These are phyloP conservation scores for Luffa acutangula DNA, from an alignment of 306 rosid genomes.

Conservation along the genomic window DNA sequence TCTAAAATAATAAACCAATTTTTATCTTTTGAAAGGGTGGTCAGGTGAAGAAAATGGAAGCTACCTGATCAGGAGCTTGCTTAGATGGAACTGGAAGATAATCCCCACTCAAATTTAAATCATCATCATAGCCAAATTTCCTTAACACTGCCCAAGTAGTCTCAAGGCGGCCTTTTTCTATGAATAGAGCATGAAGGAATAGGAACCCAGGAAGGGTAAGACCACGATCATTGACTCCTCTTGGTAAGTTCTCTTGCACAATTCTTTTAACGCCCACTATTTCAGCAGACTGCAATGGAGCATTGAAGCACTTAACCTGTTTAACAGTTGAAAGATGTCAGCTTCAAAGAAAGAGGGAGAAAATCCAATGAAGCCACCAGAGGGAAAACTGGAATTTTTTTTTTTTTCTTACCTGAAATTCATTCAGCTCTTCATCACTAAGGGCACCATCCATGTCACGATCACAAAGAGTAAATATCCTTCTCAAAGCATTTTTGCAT, in stretches of 20 bases:
- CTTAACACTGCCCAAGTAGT: slow-evolving; percentile 85
- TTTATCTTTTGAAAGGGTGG: background rate
- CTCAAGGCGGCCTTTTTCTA: slow-evolving; percentile 67
- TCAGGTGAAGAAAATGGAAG: background rate
- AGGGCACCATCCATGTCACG: slow-evolving; percentile 91
- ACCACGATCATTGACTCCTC: slow-evolving; percentile 73
- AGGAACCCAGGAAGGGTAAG: slow-evolving; percentile 76
- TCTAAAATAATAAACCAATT: background rate
- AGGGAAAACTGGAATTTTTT: background rate
- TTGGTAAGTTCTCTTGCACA: slow-evolving; percentile 63
- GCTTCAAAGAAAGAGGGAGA: background rate
- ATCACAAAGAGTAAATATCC: slow-evolving; percentile 80
- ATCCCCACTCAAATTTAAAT: slow-evolving; percentile 64
- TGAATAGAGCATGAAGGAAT: slow-evolving; percentile 58
- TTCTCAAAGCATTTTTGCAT: slow-evolving; percentile 71
- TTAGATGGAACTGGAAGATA: slow-evolving; percentile 61
- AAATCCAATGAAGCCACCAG: background rate
- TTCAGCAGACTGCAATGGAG: slow-evolving; percentile 62
- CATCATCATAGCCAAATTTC: slow-evolving; percentile 71
- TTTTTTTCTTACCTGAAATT: slow-evolving; percentile 52
- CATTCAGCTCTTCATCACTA: slow-evolving; percentile 72
- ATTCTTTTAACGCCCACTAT: slow-evolving; percentile 52
- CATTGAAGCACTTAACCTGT: slow-evolving; percentile 72
- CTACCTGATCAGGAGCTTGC: slow-evolving; percentile 74
- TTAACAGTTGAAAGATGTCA: slow-evolving; percentile 16